A percentile compares a stretch with the other conserved stretches of the same genome.
Conservation (phyloP, 1,284 basidiomycete genomes). For the Ustilago tritici region DNA sequence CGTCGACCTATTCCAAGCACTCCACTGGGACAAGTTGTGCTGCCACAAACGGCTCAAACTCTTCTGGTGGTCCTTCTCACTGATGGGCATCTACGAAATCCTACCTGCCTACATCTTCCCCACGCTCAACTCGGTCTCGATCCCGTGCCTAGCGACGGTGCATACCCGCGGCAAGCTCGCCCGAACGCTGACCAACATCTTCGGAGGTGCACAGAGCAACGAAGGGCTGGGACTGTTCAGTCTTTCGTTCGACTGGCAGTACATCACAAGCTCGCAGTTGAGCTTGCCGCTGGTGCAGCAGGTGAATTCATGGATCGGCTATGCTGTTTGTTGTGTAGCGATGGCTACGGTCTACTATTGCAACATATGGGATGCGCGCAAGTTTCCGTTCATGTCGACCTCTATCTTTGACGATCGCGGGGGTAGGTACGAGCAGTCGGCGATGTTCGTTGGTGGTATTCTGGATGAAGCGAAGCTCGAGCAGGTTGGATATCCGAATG, state of each 20-base stretch:
- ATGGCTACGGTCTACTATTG: conserved; percentile 63
- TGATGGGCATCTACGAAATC: conserved; percentile 34
- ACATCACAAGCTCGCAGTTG: conserved; percentile 55
- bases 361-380: conserved; percentile 46
- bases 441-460: conserved; percentile 49
- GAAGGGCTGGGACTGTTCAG: conserved; percentile 55
- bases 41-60: conserved; percentile 73
- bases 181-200: conserved; percentile 60
- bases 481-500: conserved; percentile 56
- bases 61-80: conserved; percentile 74
- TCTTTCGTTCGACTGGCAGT: conserved; percentile 59
- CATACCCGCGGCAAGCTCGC: conserved; percentile 70
- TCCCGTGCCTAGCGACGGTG: conserved; percentile 73
- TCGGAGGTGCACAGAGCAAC: conserved; percentile 60
- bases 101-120: conserved; percentile 73
- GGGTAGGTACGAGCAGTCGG: conserved; percentile 72
- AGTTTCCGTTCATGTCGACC: conserved; percentile 52
- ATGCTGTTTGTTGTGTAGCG: conserved; percentile 54
- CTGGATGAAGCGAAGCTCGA: conserved; percentile 54
- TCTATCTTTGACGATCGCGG: conserved; percentile 35
- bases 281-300: conserved; percentile 64
- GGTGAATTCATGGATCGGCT: conserved; percentile 59
- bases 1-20: conserved; percentile 60
- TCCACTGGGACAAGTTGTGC: conserved; percentile 69
- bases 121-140: conserved; percentile 62